Evolutionary conservation across 306 rosid species (phyloP), one percentile per base, ranked within the genome.

Genomic region (Cotoneaster glaucophyllus): DNA sequence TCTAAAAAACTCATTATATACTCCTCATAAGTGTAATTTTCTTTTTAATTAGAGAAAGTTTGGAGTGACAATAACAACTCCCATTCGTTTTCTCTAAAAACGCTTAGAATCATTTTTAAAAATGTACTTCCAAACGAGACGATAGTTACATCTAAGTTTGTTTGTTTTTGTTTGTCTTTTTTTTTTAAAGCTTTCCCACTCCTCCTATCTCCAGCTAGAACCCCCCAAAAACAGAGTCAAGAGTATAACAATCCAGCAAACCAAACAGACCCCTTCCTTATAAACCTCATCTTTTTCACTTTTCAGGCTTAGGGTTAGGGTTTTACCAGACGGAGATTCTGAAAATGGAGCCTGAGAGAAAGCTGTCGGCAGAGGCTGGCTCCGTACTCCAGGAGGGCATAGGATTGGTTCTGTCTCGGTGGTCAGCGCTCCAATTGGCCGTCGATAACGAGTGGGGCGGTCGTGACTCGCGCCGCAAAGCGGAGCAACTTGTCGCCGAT

Each of bases 401-500:
- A 18, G 81, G 54, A 22, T 70, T 88, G 48, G 65, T 83, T 67
- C 44, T 88, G 25, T 79, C 65, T 21, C 79, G 84, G 45, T 88
- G 97, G 97, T 82, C 87, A 4, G 87, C 90, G 5, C 90, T 88
- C 69, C 90, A 71, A 12, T 37, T 84, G 22, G 93, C 90, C 11
- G 81, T 93, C 41, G 87, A 93, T 44, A 90, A 87, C 71, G 91
- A 88, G 70, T 90, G 93, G 96, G 93, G 97, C 29, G 96, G 96
- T 74, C 88, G 81, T 31, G 84, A 87, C 62, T 92, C 97, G 8
- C 76, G 64, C 56, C 74, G 50, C 52, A 93, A 88, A 80, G 82
- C 89, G 0, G 83, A 88, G 10, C 82, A 79, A 68, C 70, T 90
- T 44, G 64, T 58, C 66, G 29, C 77, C 52, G 83, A 90, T 3